These are phyloP conservation scores for Jamesozyma jinghongensis DNA, from an alignment of 805 yeast species.

Conservation along the genomic window DNA sequence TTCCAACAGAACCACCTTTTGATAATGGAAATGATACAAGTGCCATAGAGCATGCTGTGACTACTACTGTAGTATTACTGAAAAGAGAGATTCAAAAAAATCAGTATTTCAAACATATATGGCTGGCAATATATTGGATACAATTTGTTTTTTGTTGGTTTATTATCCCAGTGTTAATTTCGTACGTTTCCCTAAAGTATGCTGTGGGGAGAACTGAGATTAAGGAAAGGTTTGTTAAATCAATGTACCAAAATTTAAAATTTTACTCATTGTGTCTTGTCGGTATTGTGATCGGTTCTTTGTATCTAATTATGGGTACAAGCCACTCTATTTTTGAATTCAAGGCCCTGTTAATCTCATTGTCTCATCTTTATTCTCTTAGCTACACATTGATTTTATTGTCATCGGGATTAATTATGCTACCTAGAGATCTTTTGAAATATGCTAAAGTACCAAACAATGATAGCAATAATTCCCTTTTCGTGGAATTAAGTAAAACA, in stretches of 20 bases:
- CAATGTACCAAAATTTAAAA: slow-evolving; percentile 22
- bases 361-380: slow-evolving; percentile 27
- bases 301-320: slow-evolving; percentile 20
- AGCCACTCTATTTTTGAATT: slow-evolving; percentile 19
- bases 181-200: slow-evolving; percentile 24
- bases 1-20: background rate
- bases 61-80: background rate
- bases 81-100: background rate
- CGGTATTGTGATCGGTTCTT: slow-evolving; percentile 18
- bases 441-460: slow-evolving; percentile 9
- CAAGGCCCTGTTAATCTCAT: slow-evolving; percentile 25
- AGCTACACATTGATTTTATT: slow-evolving; percentile 23
- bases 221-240: slow-evolving; percentile 13
- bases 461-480: slow-evolving; percentile 16
- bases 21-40: background rate
- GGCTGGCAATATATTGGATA: slow-evolving; percentile 25
- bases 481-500: slow-evolving; percentile 24
- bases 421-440: slow-evolving; percentile 21
- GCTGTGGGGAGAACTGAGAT: slow-evolving; percentile 12
- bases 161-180: slow-evolving; percentile 25
- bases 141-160: slow-evolving; percentile 29
- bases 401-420: slow-evolving; percentile 22
- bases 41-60: no score
- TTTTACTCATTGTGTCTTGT: slow-evolving; percentile 22
- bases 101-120: slow-evolving; percentile 13